These are phyloP conservation scores for Chrysochromulina parva DNA, from an alignment of 78 protist species.

Conservation along the genomic window DNA sequence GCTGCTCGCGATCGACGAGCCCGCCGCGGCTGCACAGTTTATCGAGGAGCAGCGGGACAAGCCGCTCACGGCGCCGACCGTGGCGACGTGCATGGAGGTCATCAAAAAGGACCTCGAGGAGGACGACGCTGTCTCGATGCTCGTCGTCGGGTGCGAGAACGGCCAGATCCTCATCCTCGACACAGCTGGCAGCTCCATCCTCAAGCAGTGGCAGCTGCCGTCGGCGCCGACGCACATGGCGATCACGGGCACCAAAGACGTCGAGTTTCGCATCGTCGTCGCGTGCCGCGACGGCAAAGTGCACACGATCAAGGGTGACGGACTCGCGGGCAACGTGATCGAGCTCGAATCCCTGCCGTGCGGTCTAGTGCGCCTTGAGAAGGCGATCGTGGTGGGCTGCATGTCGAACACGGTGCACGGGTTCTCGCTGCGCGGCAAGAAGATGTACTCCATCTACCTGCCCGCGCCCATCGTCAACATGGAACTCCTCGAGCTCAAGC, in stretches of 20 bases:
- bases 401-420: slow-evolving; percentile 42
- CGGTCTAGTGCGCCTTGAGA: slow-evolving; percentile 43
- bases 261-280: slow-evolving; percentile 60
- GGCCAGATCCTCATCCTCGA: slow-evolving; percentile 52
- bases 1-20: neutral
- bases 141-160: slow-evolving; percentile 66
- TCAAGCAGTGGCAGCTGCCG: neutral
- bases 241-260: slow-evolving; percentile 44
- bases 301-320: slow-evolving; percentile 59
- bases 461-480: slow-evolving; percentile 32
- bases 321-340: slow-evolving; percentile 40
- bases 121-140: slow-evolving; percentile 31
- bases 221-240: slow-evolving; percentile 36
- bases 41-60: neutral
- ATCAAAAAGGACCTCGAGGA: slow-evolving; percentile 60
- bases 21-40: neutral
- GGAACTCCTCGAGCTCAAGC: neutral
- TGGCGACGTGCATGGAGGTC: slow-evolving; percentile 61
- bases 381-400: slow-evolving; percentile 50
- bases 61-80: slow-evolving; percentile 43
- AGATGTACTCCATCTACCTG: slow-evolving; percentile 18
- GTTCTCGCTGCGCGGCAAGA: slow-evolving; percentile 62
- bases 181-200: neutral
- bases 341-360: slow-evolving; percentile 58
- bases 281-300: slow-evolving; percentile 62